These are phyloP conservation scores for Citrus hindsii DNA, from an alignment of 345 rosid species.

Conservation along the genomic window DNA sequence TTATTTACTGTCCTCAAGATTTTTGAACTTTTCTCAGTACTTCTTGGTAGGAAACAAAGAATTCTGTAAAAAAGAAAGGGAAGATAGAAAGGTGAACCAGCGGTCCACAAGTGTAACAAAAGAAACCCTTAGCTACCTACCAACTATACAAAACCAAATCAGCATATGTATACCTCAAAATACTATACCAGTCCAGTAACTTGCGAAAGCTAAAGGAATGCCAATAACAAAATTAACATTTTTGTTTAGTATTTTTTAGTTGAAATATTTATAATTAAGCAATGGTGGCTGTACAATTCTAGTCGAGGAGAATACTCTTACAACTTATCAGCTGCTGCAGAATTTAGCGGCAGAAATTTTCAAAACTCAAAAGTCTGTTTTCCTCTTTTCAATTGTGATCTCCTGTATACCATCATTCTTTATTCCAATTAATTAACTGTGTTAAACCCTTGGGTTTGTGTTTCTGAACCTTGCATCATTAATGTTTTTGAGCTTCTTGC, in stretches of 20 bases:
- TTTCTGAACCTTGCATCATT: not conserved
- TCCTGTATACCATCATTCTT: not conserved
- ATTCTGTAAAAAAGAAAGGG: not conserved
- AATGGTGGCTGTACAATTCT: not conserved
- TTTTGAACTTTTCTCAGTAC: not conserved
- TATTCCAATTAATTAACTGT: not conserved
- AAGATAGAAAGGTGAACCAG: not conserved
- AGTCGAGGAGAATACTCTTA: not conserved
- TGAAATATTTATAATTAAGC: not conserved
- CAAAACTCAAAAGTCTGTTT: not conserved
- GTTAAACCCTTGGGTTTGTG: not conserved
- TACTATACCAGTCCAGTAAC: not conserved
- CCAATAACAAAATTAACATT: not conserved
- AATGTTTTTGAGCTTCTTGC: not conserved
- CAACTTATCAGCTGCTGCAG: not conserved
- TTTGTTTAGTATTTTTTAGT: too few relatives aligned
- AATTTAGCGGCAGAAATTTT: not conserved
- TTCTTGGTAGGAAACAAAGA: not conserved
- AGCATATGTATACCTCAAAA: not conserved
- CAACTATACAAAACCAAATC: not conserved
- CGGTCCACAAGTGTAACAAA: not conserved
- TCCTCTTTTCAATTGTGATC: not conserved
- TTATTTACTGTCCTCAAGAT: conserved; percentile 20
- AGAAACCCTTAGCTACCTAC: not conserved
- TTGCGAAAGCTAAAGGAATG: not conserved